These are phyloP conservation scores for Incumbomyces delicatus DNA, from an alignment of 2,329 filamentous ascomycete genomes.

Conservation along the genomic window DNA sequence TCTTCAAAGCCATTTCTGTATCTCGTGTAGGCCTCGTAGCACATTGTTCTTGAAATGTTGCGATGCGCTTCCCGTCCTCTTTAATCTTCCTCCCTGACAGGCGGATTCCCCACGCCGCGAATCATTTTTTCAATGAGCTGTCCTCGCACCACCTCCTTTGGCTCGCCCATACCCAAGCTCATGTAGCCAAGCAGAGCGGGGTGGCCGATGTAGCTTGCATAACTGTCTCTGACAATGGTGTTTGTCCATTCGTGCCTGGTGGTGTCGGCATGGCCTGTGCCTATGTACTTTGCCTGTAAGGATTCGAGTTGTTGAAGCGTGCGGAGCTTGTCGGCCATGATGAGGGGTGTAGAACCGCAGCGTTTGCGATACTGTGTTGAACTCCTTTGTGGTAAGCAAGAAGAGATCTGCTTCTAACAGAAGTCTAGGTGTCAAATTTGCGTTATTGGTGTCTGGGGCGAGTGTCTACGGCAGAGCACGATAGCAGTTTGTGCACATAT, in stretches of 20 bases:
- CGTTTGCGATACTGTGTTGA: too few species aligned
- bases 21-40: too few species aligned
- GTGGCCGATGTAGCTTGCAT: constrained; percentile 81
- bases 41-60: too few species aligned
- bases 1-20: too few species aligned
- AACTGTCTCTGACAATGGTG: constrained; percentile 90
- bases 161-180: constrained; percentile 77
- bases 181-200: constrained; percentile 82
- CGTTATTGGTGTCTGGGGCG: too few species aligned
- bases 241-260: constrained; percentile 96
- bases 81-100: constrained; percentile 33
- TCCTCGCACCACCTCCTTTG: constrained; percentile 67
- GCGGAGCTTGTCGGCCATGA: constrained; percentile 88
- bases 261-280: constrained; percentile 92
- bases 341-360: neutral
- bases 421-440: too few species aligned
- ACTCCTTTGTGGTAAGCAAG: too few species aligned
- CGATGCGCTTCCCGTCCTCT: neutral
- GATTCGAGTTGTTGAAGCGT: constrained; percentile 96
- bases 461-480: too few species aligned
- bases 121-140: constrained; percentile 69
- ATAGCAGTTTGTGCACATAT: too few species aligned
- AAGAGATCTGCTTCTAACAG: too few species aligned
- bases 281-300: constrained; percentile 89
- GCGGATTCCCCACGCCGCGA: constrained; percentile 55